A percentile compares a stretch with the other conserved stretches of the same genome.
Conservation (phyloP, 164 flowering plant species). For the Piper longum region DNA sequence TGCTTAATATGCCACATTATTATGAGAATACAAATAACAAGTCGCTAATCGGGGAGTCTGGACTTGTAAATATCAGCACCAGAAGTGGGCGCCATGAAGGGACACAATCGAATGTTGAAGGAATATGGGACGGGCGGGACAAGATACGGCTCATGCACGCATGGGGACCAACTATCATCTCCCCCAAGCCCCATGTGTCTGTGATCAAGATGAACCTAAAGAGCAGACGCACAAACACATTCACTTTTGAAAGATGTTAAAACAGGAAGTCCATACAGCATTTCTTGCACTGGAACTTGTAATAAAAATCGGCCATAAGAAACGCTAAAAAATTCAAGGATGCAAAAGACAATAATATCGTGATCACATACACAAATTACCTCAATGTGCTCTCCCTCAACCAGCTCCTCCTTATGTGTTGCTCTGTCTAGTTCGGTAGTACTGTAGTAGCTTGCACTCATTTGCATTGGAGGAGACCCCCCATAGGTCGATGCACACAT, state of each 20-base stretch:
- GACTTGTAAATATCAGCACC: constrained; percentile 39
- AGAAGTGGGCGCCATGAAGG: constrained; percentile 35
- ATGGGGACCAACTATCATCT: constrained; percentile 97
- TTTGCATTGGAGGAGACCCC: constrained; percentile 81
- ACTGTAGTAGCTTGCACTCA: constrained; percentile 83
- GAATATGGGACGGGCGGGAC: constrained; percentile 68
- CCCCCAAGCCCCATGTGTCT: constrained; percentile 98
- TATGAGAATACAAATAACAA: too few relatives aligned
- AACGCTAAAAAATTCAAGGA: background rate
- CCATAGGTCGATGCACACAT: constrained; percentile 60
- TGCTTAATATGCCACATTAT: too few relatives aligned
- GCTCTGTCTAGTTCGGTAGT: constrained; percentile 72
- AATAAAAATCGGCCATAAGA: background rate
- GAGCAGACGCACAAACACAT: background rate
- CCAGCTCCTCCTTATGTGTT: constrained; percentile 65
- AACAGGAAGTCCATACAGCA: too few relatives aligned
- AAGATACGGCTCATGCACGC: constrained; percentile 67
- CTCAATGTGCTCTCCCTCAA: constrained; percentile 69
- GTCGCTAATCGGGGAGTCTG: constrained; percentile 21
- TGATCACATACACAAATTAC: constrained; percentile 16
- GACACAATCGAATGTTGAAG: constrained; percentile 56
- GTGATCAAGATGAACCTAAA: constrained; percentile 95
- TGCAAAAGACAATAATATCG: background rate
- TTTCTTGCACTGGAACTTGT: too few relatives aligned
- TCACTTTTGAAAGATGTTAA: too few relatives aligned